phyloP scores from a whole-genome alignment of 306 rosid genomes.

The Crotalaria pallida region DNA sequence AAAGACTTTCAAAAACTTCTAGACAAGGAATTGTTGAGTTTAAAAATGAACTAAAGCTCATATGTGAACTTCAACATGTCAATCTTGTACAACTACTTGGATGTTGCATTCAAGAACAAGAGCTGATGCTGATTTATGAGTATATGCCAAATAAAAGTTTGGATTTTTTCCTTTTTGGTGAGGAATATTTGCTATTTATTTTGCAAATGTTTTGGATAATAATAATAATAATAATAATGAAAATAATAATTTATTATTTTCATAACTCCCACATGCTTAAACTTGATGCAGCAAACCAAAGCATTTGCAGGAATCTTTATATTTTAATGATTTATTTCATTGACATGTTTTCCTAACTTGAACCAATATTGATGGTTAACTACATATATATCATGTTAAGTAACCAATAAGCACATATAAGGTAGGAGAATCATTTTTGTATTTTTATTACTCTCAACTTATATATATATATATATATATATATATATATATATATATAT shows the following conservation, averaged over 20 bases:
- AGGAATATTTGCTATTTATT: background rate
- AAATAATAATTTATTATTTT: too few relatives aligned
- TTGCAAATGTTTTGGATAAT: background rate
- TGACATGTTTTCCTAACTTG: too few relatives aligned
- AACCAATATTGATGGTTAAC: too few relatives aligned
- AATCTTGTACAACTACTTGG: slow-evolving; percentile 23
- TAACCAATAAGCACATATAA: too few relatives aligned
- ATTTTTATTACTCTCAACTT: too few relatives aligned
- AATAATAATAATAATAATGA: too few relatives aligned
- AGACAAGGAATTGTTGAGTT: slow-evolving; percentile 18
- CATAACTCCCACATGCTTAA: background rate
- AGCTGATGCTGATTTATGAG: slow-evolving; percentile 5
- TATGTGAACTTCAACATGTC: slow-evolving; percentile 14
- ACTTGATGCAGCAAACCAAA: background rate
- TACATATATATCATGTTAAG: too few relatives aligned
- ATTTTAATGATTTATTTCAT: too few relatives aligned
- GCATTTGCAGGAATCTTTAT: background rate
- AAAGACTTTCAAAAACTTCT: slow-evolving; percentile 8
- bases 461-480: too few relatives aligned
- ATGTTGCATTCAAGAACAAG: background rate
- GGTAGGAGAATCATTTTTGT: too few relatives aligned
- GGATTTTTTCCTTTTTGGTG: slow-evolving; percentile 10
- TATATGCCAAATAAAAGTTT: background rate
- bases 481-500: too few relatives aligned
- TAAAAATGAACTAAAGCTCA: slow-evolving; percentile 6